phyloP scores from a whole-genome alignment of 805 yeast genomes.

The Candida chauliodis region DNA sequence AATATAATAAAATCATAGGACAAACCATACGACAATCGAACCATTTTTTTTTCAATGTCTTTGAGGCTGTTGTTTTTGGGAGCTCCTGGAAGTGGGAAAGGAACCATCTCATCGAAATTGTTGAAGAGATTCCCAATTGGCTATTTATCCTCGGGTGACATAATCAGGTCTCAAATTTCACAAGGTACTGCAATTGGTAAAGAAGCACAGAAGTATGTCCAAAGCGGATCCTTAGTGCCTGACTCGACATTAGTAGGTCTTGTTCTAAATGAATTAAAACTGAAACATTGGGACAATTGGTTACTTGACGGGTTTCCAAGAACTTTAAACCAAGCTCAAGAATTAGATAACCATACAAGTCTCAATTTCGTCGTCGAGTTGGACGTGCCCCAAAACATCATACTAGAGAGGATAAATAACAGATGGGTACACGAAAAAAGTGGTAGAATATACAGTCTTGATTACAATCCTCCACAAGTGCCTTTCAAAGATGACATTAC shows the following conservation, averaged over 20 bases:
- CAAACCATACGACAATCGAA: too few relatives aligned
- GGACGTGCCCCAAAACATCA: constrained; percentile 81
- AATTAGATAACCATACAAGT: constrained; percentile 43
- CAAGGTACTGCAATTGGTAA: constrained; percentile 51
- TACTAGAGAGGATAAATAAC: constrained; percentile 75
- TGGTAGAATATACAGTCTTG: constrained; percentile 81
- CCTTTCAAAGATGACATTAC: constrained; percentile 84
- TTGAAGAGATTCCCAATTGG: constrained; percentile 52
- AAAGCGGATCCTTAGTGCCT: constrained; percentile 68
- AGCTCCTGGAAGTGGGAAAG: constrained; percentile 96
- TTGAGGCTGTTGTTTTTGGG: constrained; percentile 64
- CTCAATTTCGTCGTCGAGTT: constrained; percentile 81
- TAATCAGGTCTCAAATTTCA: constrained; percentile 66
- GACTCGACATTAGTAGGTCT: constrained; percentile 63
- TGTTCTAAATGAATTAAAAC: constrained; percentile 47
- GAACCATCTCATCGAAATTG: constrained; percentile 75
- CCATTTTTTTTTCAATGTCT: too few relatives aligned
- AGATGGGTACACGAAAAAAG: constrained; percentile 82
- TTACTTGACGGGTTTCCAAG: constrained; percentile 92
- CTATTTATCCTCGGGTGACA: constrained; percentile 80
- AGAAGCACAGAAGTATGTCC: constrained; percentile 54
- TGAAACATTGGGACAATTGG: constrained; percentile 54
- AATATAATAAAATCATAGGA: too few relatives aligned
- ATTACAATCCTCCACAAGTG: constrained; percentile 84
- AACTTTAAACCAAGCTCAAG: constrained; percentile 67